phyloP scores from a whole-genome alignment of 768 basidiomycete species.

The Amanita exitialis region DNA sequence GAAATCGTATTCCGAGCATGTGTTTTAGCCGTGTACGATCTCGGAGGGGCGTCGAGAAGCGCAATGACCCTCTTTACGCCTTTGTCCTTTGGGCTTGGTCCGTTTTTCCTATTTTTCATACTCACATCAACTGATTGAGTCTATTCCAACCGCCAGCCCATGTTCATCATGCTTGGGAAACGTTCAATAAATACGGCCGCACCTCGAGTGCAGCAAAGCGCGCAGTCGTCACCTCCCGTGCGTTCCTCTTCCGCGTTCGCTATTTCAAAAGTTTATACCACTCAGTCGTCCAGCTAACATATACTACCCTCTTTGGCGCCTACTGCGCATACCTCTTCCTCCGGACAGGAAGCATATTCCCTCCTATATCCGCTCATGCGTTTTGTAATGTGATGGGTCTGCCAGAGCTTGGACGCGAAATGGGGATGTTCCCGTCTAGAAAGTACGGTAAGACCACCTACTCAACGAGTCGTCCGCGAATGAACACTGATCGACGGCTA shows the following conservation, averaged over 20 bases:
- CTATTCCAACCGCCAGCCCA: conserved; percentile 42
- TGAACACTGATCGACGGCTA: background rate
- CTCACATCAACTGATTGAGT: background rate
- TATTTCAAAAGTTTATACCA: background rate
- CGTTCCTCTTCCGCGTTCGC: conserved; percentile 13
- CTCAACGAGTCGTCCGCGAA: background rate
- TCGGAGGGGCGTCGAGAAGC: conserved; percentile 43
- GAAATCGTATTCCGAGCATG: conserved; percentile 88
- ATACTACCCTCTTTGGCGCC: conserved; percentile 91
- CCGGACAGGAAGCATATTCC: conserved; percentile 72
- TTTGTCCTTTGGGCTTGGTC: conserved; percentile 82
- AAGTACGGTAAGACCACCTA: conserved; percentile 34
- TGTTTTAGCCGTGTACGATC: conserved; percentile 61
- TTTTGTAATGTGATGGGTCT: conserved; percentile 96
- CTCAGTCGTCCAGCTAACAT: conserved; percentile 77
- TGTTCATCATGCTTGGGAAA: conserved; percentile 86
- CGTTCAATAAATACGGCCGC: conserved; percentile 65
- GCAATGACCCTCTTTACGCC: conserved; percentile 77
- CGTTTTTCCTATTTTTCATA: conserved; percentile 13
- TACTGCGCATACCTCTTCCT: conserved; percentile 81
- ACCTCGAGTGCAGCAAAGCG: conserved; percentile 51
- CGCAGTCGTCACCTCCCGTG: conserved; percentile 50
- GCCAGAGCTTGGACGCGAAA: conserved; percentile 54
- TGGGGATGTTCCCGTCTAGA: conserved; percentile 38
- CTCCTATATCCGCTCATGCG: conserved; percentile 70